Conservation (phyloP, 306 rosid species). For the Medicago ruthenica region DNA sequence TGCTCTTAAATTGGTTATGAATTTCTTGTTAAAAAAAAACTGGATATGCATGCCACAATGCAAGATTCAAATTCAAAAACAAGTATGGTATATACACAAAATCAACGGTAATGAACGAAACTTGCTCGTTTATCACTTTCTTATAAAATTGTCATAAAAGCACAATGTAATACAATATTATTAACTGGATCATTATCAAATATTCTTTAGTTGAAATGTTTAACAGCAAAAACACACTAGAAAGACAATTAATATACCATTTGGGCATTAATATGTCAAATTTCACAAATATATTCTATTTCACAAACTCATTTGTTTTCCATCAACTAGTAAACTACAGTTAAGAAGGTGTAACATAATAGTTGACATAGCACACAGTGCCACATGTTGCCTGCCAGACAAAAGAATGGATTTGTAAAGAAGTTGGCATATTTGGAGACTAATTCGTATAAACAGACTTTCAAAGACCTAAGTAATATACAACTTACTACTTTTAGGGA, state of each 20-base stretch:
- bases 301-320: neutral
- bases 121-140: neutral
- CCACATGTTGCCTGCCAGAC: neutral
- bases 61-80: slow-evolving; percentile 22
- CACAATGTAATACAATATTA: slow-evolving; percentile 24
- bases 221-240: slow-evolving; percentile 3
- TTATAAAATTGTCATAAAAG: slow-evolving; percentile 27
- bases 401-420: slow-evolving; percentile 1
- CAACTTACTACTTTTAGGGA: neutral
- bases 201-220: slow-evolving; percentile 11
- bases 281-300: neutral
- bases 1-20: slow-evolving; percentile 22
- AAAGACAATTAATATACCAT: slow-evolving; percentile 1
- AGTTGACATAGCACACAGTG: slow-evolving; percentile 9
- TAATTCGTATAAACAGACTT: neutral
- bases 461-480: slow-evolving; percentile 1
- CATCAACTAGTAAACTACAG: slow-evolving; percentile 8
- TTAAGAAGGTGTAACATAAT: neutral
- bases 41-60: slow-evolving; percentile 21
- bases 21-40: neutral
- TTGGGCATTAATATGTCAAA: neutral
- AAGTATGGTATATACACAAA: slow-evolving; percentile 9
- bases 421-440: neutral
- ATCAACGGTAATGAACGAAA: neutral
- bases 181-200: slow-evolving; percentile 10